A percentile compares a stretch with the other conserved stretches of the same genome.
phyloP scores from a whole-genome alignment of 2,329 filamentous ascomycete species.

The Microsporum canis region DNA sequence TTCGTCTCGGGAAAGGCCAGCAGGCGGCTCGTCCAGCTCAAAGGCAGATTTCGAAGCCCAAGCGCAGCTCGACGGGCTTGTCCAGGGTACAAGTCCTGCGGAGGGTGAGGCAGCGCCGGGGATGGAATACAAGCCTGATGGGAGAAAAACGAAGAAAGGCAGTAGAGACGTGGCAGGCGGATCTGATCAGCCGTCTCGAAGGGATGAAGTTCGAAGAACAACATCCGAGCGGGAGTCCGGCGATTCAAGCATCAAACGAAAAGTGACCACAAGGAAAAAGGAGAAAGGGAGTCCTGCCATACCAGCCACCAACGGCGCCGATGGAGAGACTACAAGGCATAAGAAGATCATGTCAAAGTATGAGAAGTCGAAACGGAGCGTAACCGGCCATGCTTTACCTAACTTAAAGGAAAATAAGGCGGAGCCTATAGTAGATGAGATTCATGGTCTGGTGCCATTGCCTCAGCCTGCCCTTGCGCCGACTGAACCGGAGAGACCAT shows the following conservation, averaged over 20 bases:
- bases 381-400: constrained; percentile 4
- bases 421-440: constrained; percentile 7
- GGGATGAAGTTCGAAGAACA: constrained; percentile 23
- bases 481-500: constrained; percentile 47
- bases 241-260: not conserved
- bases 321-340: constrained; percentile 21
- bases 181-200: constrained; percentile 6
- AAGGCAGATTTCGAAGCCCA: not conserved
- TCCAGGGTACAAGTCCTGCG: not conserved
- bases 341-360: constrained; percentile 21
- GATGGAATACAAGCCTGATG: not conserved
- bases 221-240: constrained; percentile 14
- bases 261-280: not conserved
- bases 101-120: not conserved
- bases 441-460: constrained; percentile 66
- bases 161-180: constrained; percentile 8
- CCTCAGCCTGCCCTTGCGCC: constrained; percentile 58
- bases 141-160: constrained; percentile 1
- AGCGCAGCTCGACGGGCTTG: not conserved
- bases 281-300: not conserved
- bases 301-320: constrained; percentile 23
- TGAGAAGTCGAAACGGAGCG: constrained; percentile 15
- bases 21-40: not conserved
- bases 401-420: not conserved
- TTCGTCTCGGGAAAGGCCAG: not conserved